Percentiles rank a stretch among this genome's conserved stretches.
These are phyloP conservation scores for Boeremia exigua DNA, from an alignment of 2,329 filamentous ascomycete genomes.

Conservation along the genomic window DNA sequence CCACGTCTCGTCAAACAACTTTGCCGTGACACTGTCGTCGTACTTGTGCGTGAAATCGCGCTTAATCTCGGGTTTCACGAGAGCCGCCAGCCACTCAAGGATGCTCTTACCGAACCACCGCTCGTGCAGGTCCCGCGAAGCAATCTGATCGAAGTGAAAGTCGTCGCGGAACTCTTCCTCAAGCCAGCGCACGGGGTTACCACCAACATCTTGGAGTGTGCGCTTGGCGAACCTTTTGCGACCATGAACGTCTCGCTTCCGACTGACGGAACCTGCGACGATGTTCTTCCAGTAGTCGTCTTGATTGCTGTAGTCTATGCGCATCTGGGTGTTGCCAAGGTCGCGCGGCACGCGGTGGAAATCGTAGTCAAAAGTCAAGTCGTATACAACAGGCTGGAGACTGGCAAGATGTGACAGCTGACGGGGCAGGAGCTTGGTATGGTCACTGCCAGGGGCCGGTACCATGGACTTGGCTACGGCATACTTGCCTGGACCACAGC, in stretches of 20 bases:
- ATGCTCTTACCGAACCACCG: background rate
- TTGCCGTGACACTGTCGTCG: slow-evolving; percentile 13
- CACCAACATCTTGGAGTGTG: background rate
- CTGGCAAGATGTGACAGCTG: background rate
- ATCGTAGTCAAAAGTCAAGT: slow-evolving; percentile 1
- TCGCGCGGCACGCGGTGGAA: background rate
- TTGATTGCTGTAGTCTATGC: background rate
- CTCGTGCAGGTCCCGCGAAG: background rate
- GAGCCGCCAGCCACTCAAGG: background rate
- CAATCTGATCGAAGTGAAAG: background rate
- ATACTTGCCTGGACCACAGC: slow-evolving; percentile 1
- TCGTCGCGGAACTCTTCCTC: slow-evolving; percentile 1
- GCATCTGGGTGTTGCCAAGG: background rate
- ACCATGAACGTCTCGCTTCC: background rate
- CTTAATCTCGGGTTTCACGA: slow-evolving; percentile 15
- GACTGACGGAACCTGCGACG: background rate
- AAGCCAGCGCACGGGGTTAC: background rate
- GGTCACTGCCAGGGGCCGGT: background rate
- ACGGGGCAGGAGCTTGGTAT: background rate
- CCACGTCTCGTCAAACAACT: slow-evolving; percentile 12
- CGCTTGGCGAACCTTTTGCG: background rate
- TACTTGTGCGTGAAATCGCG: slow-evolving; percentile 13
- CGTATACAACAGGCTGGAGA: background rate
- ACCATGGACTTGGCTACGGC: background rate
- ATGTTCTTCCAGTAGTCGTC: background rate